Evolutionary conservation across 139 green algal genomes (phyloP).

Genomic region (Ostreobium quekettii): DNA sequence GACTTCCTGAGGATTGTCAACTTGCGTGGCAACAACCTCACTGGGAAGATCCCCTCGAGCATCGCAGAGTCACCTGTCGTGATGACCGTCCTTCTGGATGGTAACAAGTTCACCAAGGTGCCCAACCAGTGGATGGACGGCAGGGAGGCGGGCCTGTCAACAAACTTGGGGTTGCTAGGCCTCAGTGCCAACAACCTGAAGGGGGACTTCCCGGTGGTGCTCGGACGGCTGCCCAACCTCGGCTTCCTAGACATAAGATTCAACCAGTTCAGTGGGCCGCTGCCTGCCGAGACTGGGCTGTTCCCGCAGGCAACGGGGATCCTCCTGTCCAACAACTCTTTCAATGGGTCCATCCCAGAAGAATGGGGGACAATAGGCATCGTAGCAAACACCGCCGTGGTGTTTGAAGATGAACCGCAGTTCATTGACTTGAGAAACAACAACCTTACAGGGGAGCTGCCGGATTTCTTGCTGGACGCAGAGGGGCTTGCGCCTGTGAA

Average conservation of each 20-base stretch:
- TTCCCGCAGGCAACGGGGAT: conserved; percentile 8
- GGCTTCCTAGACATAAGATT: background rate
- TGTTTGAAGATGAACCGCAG: background rate
- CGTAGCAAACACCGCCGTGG: background rate
- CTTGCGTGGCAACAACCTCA: background rate
- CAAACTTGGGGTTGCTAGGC: background rate
- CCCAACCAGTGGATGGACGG: conserved; percentile 10
- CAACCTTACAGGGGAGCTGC: background rate
- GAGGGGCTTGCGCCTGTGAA: too few relatives aligned
- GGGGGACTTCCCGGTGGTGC: background rate
- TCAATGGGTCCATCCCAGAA: conserved; percentile 11
- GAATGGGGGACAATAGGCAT: conserved; percentile 5
- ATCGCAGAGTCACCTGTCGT: background rate
- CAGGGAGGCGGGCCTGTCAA: background rate
- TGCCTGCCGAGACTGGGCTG: background rate
- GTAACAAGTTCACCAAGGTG: conserved; percentile 9
- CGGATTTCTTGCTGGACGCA: conserved; percentile 8
- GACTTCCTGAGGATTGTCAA: background rate
- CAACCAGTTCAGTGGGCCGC: conserved; percentile 10
- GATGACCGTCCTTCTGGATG: background rate
- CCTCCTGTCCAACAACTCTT: conserved; percentile 8
- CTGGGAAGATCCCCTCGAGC: conserved; percentile 3
- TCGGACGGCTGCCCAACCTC: background rate
- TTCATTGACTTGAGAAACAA: conserved; percentile 15
- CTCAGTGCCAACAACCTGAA: conserved; percentile 3